These are phyloP conservation scores for Populus euphratica DNA, from an alignment of 345 rosid genomes.

Conservation along the genomic window DNA sequence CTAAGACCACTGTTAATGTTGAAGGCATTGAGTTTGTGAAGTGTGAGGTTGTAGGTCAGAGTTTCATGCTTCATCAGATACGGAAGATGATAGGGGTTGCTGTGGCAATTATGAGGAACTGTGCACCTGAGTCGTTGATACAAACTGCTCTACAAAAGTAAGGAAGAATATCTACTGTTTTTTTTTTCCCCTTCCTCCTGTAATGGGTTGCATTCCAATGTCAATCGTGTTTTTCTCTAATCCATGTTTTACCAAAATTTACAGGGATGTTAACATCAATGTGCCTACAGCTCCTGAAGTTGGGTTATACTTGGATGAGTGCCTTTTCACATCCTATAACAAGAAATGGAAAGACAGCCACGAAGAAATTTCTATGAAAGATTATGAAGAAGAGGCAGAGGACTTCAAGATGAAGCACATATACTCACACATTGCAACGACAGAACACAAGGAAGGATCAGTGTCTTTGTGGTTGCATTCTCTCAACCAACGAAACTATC, in stretches of 20 bases:
- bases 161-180: slow-evolving; percentile 9
- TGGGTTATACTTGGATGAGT: slow-evolving; percentile 92
- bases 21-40: slow-evolving; percentile 78
- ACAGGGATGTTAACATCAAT: slow-evolving; percentile 61
- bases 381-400: slow-evolving; percentile 62
- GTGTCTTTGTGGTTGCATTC: slow-evolving; percentile 96
- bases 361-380: slow-evolving; percentile 82
- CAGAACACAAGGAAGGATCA: slow-evolving; percentile 76
- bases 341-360: slow-evolving; percentile 78
- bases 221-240: background rate
- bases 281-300: slow-evolving; percentile 98
- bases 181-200: background rate
- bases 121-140: slow-evolving; percentile 64
- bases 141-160: slow-evolving; percentile 68
- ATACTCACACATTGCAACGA: slow-evolving; percentile 73
- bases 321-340: slow-evolving; percentile 76
- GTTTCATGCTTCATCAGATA: slow-evolving; percentile 99
- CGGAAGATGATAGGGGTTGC: slow-evolving; percentile 91
- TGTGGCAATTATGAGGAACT: slow-evolving; percentile 81
- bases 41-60: slow-evolving; percentile 97
- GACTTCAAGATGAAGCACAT: slow-evolving; percentile 77
- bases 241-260: background rate
- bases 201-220: background rate
- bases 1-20: slow-evolving; percentile 46
- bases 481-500: slow-evolving; percentile 73